Evolutionary conservation across 257 asterid genomes (phyloP), one percentile per base, ranked within the genome.

Genomic region (Primulina tabacum): DNA sequence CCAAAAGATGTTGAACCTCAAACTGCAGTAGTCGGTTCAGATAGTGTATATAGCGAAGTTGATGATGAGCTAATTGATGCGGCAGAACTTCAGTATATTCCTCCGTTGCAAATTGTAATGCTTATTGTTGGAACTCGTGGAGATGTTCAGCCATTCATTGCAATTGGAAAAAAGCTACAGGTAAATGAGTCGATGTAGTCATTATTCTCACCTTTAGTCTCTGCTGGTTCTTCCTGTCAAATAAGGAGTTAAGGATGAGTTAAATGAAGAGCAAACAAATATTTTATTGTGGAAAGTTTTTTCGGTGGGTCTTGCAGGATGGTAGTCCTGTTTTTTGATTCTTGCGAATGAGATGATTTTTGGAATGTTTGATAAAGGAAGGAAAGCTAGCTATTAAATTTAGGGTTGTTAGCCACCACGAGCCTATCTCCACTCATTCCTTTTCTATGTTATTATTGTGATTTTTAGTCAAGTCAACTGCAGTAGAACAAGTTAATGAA

Each of bases 81-180:
- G 61, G 63, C 76, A 71, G 94, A 88, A 64, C 80, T 86, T 73
- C 90, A 83, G 50, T 73, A 89, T 76, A 83, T 93, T 78, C 96
- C 90, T 43, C 94, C 95, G 40, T 28, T 93, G 82, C 97, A 90
- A 76, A 85, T 92, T 65, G 98, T 87, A 55, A 88, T 92, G 84
- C 98, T 92, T 73, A 92, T 90, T 75, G 98, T 92, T 74, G 98
- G 97, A 77, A 92, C 96, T 61, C 93, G 98, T 58, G 98, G 97
- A 61, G 98, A 92, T 81, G 98, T 92, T 69, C 98, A 90, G 81
- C 98, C 98, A 47, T 92, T 92, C 87, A 84, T 87, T 78, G 98
- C 97, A 66, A 92, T 92, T 81, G 98, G 96, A 34, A 92, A 90
- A 79, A 74, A 81, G 33, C 79, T 90, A 61, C 97, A 90, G 97